phyloP scores from a whole-genome alignment of 2,329 filamentous ascomycete species.

The Pseudopyrenochaeta lycopersici region DNA sequence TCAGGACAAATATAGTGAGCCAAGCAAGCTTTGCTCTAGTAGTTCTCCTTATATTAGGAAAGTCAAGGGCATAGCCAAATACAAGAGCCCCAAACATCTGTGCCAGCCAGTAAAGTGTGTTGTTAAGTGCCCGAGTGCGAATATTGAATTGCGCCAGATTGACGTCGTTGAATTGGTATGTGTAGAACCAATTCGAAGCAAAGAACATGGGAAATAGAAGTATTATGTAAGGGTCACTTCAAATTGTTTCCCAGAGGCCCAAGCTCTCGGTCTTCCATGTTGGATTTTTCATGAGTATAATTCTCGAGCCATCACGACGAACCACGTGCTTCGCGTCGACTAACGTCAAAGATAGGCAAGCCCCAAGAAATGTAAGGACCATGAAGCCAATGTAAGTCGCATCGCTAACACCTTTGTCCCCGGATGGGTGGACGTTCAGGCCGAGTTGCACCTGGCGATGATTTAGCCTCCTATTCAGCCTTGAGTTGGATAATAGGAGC shows the following conservation, averaged over 20 bases:
- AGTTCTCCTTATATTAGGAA: slow-evolving; percentile 62
- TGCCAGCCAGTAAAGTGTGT: slow-evolving; percentile 75
- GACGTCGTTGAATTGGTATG: slow-evolving; percentile 77
- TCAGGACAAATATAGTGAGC: slow-evolving; percentile 69
- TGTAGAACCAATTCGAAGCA: slow-evolving; percentile 79
- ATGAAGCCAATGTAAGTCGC: slow-evolving; percentile 86
- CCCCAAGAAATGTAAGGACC: slow-evolving; percentile 77
- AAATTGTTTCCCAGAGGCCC: slow-evolving; percentile 76
- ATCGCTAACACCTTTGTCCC: slow-evolving; percentile 64
- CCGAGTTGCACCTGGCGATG: slow-evolving; percentile 68
- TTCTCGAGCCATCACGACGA: slow-evolving; percentile 75
- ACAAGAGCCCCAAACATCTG: slow-evolving; percentile 77
- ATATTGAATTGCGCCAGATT: slow-evolving; percentile 74
- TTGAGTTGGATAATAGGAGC: slow-evolving; percentile 14
- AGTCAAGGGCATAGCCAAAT: slow-evolving; percentile 75
- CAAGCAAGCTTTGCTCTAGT: slow-evolving; percentile 71
- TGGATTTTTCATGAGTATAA: slow-evolving; percentile 88
- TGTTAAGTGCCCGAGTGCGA: slow-evolving; percentile 76
- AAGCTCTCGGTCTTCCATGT: slow-evolving; percentile 79
- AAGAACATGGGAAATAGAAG: slow-evolving; percentile 82
- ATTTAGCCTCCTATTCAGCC: slow-evolving; percentile 2
- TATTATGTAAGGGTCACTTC: slow-evolving; percentile 73
- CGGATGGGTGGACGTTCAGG: slow-evolving; percentile 67
- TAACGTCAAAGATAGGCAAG: slow-evolving; percentile 72
- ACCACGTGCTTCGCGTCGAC: slow-evolving; percentile 74